phyloP scores from a whole-genome alignment of 805 yeast genomes.

The Kluyveromyces wickerhamii region DNA sequence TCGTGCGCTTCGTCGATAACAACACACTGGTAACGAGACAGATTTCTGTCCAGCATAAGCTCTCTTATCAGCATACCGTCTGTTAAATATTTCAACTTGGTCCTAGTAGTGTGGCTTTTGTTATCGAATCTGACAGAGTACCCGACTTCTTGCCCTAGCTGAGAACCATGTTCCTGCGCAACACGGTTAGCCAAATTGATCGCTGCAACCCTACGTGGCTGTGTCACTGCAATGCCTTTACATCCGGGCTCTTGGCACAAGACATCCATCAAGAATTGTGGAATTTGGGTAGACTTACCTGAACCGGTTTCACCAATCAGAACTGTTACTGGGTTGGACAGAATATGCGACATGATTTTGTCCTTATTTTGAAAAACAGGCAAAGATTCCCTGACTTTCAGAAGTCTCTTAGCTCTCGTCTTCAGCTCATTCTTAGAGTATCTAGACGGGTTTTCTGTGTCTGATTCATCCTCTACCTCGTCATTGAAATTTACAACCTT shows the following conservation, averaged over 20 bases:
- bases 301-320: constrained; percentile 97
- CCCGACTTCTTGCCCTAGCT: constrained; percentile 77
- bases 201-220: constrained; percentile 97
- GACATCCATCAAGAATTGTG: constrained; percentile 68
- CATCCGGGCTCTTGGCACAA: constrained; percentile 18
- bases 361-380: constrained; percentile 74
- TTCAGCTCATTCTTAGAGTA: constrained; percentile 27
- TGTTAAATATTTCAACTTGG: constrained; percentile 78
- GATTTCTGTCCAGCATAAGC: constrained; percentile 61
- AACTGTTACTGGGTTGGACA: constrained; percentile 57
- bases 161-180: constrained; percentile 75
- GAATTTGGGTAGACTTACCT: constrained; percentile 95
- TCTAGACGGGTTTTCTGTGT: constrained; percentile 10
- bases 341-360: constrained; percentile 48
- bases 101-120: constrained; percentile 36
- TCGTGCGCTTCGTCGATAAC: constrained; percentile 97
- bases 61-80: constrained; percentile 98
- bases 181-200: constrained; percentile 90
- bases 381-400: constrained; percentile 46
- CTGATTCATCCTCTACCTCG: constrained; percentile 26
- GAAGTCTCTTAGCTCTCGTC: constrained; percentile 35
- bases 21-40: constrained; percentile 63
- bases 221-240: constrained; percentile 78
- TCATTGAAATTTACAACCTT: constrained; percentile 32
- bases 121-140: constrained; percentile 90